phyloP scores from a whole-genome alignment of 768 basidiomycete species.

The Aureoboletus auriporus region DNA sequence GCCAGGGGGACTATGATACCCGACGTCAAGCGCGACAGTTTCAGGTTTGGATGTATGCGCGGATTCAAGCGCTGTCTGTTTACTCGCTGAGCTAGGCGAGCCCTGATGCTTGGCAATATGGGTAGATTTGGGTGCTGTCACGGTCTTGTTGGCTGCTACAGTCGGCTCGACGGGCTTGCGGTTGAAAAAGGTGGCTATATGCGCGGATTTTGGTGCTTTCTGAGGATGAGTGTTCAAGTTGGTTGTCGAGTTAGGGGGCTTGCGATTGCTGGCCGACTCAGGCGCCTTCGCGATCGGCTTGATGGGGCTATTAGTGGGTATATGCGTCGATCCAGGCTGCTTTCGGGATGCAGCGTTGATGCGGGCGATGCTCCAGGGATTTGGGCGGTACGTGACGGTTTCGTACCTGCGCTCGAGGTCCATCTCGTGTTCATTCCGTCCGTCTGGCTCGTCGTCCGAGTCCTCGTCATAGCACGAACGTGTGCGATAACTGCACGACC shows the following conservation, averaged over 20 bases:
- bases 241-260: no score
- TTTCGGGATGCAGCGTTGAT: slow-evolving; percentile 64
- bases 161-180: no score
- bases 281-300: no score
- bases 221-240: not conserved
- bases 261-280: no score
- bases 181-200: slow-evolving; percentile 9
- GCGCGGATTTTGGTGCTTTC: slow-evolving; percentile 2
- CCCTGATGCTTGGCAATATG: no score
- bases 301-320: no score
- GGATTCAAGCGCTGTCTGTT: no score
- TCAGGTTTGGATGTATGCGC: no score
- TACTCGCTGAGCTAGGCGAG: no score
- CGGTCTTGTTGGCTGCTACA: no score
- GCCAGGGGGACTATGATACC: slow-evolving; percentile 10
- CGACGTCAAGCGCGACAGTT: no score
- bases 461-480: slow-evolving; percentile 18
- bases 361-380: slow-evolving; percentile 79
- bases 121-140: no score
- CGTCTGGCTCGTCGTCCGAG: slow-evolving; percentile 18
- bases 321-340: not conserved
- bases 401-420: slow-evolving; percentile 62
- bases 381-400: slow-evolving; percentile 61
- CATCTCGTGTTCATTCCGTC: slow-evolving; percentile 41
- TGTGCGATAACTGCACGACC: not conserved